These are phyloP conservation scores for Paraconiothyrium sp. DNA, from an alignment of 2,329 filamentous ascomycete genomes.

Conservation along the genomic window DNA sequence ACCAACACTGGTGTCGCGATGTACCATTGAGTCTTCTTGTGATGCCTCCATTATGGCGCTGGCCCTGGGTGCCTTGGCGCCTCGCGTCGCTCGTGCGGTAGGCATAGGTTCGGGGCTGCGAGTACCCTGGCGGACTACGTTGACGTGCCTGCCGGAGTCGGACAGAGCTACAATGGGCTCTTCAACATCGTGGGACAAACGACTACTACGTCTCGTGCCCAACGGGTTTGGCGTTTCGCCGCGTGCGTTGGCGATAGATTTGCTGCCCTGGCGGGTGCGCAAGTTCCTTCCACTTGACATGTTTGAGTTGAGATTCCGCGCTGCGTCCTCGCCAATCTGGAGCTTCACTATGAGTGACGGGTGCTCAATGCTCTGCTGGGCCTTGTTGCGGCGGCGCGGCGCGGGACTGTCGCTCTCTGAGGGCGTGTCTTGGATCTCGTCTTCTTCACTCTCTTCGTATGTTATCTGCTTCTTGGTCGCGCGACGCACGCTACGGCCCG, in stretches of 20 bases:
- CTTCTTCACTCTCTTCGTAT: constrained; percentile 66
- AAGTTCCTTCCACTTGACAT: constrained; percentile 32
- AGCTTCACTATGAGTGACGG: constrained; percentile 54
- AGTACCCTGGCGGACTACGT: constrained; percentile 64
- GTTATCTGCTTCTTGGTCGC: constrained; percentile 64
- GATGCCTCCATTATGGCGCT: constrained; percentile 64
- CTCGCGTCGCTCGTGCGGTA: constrained; percentile 51
- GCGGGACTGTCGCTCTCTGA: constrained; percentile 39
- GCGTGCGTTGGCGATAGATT: constrained; percentile 39
- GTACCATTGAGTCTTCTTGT: constrained; percentile 57
- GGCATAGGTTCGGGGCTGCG: constrained; percentile 60
- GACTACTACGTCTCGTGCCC: constrained; percentile 64
- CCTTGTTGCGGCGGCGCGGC: constrained; percentile 25
- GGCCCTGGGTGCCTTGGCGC: constrained; percentile 59
- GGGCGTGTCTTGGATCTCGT: constrained; percentile 53
- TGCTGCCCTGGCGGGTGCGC: constrained; percentile 54
- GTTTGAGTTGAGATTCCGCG: constrained; percentile 21
- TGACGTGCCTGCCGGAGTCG: constrained; percentile 66
- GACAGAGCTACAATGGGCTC: constrained; percentile 66
- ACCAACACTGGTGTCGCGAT: constrained; percentile 42
- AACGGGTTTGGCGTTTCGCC: constrained; percentile 50
- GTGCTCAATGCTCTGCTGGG: constrained; percentile 40
- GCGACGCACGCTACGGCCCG: constrained; percentile 65
- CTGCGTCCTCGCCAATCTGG: constrained; percentile 36
- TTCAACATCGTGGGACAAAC: constrained; percentile 66